Base-by-base conservation (phyloP, 2,329 filamentous ascomycete species). In the Arachnopeziza araneosa region DNA sequence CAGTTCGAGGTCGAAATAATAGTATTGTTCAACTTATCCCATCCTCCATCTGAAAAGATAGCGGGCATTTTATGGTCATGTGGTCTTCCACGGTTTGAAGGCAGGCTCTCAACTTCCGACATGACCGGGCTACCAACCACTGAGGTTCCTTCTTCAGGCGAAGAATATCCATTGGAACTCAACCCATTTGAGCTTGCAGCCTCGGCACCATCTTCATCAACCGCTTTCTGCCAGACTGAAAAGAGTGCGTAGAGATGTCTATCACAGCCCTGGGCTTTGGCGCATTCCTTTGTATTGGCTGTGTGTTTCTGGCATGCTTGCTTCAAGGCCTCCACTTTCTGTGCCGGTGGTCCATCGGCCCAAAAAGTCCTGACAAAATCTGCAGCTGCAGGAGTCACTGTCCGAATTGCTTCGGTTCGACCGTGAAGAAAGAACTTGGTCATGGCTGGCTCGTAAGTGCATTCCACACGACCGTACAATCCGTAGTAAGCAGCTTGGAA, bases 401-500 rank as follows among this genome's bases (percentile, higher is more conserved):
- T 87, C 52, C 95, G 85, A 65, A 99, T 89, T 4, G 95, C 93
- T 76, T 99, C 95, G 0, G 95, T 99, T 52, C 95, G 89, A 12
- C 95, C 95, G 72, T 98, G 95, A 62, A 96, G 84, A 76, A 85
- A 99, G 61, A 89, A 80, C 75, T 99, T 99, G 56, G 95, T 99
- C 95, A 99, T 98, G 50, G 95, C 93, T 8, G 95, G 95, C 75
- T 99, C 95, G 73, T 99, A 99, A 0, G 93, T 95, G 72, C 91
- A 96, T 74, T 98, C 95, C 1, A 96, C 85, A 4, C 91, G 86
- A 2, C 95, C 95, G 69, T 98, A 99, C 8, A 99, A 82, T 1
- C 95, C 95, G 70, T 97, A 99, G 78, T 99, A 98, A 1, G 95
- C 93, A 4, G 93, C 93, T 74, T 99, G 95, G 78, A 97, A 97